A percentile compares a stretch with the other conserved stretches of the same genome.
Evolutionary conservation across 164 flowering plant genomes (phyloP).

Genomic region (Chloranthus sessilifolius): DNA sequence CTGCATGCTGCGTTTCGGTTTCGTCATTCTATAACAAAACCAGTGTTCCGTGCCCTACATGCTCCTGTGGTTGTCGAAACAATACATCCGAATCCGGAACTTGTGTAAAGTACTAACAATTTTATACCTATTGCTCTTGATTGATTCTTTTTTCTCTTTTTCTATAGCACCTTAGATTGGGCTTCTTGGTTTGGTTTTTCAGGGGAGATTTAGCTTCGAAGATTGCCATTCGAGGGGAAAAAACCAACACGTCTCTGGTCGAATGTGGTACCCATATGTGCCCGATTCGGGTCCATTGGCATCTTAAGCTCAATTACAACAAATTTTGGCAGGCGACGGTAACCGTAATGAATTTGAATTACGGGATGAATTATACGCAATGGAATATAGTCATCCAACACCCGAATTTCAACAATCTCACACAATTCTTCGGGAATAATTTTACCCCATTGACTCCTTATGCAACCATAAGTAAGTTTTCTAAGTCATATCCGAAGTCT

Average conservation of each 20-base stretch:
- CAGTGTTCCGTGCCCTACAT: slow-evolving; percentile 57
- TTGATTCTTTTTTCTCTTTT: too few species aligned
- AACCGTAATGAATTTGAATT: slow-evolving; percentile 77
- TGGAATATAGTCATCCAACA: slow-evolving; percentile 89
- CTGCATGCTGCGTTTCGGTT: slow-evolving; percentile 74
- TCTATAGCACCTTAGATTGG: too few species aligned
- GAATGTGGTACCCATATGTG: slow-evolving; percentile 92
- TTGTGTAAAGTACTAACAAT: slow-evolving; percentile 66
- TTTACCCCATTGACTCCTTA: slow-evolving; percentile 78
- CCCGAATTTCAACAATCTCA: slow-evolving; percentile 77
- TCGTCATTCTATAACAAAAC: slow-evolving; percentile 68
- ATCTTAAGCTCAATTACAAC: slow-evolving; percentile 76
- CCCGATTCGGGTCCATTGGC: slow-evolving; percentile 87
- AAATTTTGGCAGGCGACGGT: slow-evolving; percentile 85
- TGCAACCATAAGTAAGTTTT: slow-evolving; percentile 56
- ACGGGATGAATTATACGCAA: slow-evolving; percentile 66
- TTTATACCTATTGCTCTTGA: slow-evolving; percentile 12
- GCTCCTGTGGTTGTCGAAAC: slow-evolving; percentile 68
- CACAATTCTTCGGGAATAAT: slow-evolving; percentile 74
- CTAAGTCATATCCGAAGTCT: too few species aligned
- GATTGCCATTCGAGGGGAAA: slow-evolving; percentile 29
- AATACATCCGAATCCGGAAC: slow-evolving; percentile 36
- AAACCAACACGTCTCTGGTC: slow-evolving; percentile 46
- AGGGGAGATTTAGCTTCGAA: slow-evolving; percentile 50
- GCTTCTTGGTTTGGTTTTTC: too few species aligned